A percentile compares a stretch with the other conserved stretches of the same genome.
Evolutionary conservation across 2,329 filamentous ascomycete species (phyloP).

Genomic region (Cladosporium oxysporum): DNA sequence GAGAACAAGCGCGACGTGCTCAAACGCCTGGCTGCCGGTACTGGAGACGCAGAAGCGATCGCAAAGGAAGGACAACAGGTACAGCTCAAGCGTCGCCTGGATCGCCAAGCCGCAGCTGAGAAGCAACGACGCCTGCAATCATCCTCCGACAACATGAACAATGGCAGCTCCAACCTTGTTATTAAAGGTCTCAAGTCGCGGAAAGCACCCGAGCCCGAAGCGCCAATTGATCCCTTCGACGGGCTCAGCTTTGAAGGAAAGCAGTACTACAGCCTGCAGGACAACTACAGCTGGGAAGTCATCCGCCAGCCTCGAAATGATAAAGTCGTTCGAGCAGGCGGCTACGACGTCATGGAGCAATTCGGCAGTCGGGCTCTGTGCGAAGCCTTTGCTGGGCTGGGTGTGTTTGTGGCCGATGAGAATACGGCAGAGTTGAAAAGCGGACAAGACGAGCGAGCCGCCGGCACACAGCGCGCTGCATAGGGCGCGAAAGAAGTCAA

Average conservation of each 20-base stretch:
- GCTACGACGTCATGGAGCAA: slow-evolving; percentile 73
- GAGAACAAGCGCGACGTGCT: slow-evolving; percentile 70
- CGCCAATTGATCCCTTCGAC: slow-evolving; percentile 85
- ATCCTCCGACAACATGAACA: slow-evolving; percentile 43
- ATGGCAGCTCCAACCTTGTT: slow-evolving; percentile 47
- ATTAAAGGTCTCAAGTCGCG: slow-evolving; percentile 79
- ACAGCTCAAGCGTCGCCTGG: slow-evolving; percentile 71
- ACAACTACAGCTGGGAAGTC: slow-evolving; percentile 73
- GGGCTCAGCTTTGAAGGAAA: slow-evolving; percentile 66
- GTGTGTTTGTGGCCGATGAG: slow-evolving; percentile 84
- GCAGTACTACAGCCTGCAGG: slow-evolving; percentile 69
- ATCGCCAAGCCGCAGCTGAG: slow-evolving; percentile 55
- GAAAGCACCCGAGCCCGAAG: slow-evolving; percentile 62
- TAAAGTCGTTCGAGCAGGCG: slow-evolving; percentile 69
- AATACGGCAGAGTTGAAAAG: slow-evolving; percentile 43
- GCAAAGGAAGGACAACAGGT: slow-evolving; percentile 58
- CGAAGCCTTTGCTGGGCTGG: slow-evolving; percentile 86
- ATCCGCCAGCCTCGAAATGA: slow-evolving; percentile 68
- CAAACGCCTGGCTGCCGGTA: slow-evolving; percentile 64
- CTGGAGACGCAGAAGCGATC: slow-evolving; percentile 58
- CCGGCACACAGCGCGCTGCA: slow-evolving; percentile 48
- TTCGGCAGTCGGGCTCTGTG: slow-evolving; percentile 80
- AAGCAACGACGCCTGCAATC: slow-evolving; percentile 44
- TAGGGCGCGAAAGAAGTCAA: slow-evolving; percentile 58
- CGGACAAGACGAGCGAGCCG: slow-evolving; percentile 30